Conservation (phyloP, 306 rosid species). For the Clitoria ternatea region DNA sequence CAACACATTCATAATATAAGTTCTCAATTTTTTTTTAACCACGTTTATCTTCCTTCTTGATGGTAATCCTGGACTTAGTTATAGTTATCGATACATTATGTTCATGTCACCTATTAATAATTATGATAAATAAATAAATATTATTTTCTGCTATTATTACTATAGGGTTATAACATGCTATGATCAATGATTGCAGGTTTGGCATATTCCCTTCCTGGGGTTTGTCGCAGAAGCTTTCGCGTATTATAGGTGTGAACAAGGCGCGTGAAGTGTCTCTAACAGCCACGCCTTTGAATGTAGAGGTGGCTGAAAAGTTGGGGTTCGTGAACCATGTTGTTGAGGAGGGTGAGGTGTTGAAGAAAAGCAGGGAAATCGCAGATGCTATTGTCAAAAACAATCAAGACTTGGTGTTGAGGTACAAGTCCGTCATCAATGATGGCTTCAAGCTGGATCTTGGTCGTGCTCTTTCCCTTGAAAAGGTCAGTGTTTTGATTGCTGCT, state of each 20-base stretch:
- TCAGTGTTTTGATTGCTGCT: conserved; percentile 7
- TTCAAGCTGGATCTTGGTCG: conserved; percentile 62
- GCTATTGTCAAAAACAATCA: conserved; percentile 65
- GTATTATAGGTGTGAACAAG: conserved; percentile 67
- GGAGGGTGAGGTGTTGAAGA: conserved; percentile 64
- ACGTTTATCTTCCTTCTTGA: too few species aligned
- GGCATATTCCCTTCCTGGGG: conserved; percentile 99
- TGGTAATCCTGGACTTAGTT: too few species aligned
- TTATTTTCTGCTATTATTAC: not conserved
- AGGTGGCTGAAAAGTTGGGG: conserved; percentile 70
- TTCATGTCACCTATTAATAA: too few species aligned
- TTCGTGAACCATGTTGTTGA: conserved; percentile 86
- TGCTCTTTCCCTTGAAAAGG: conserved; percentile 88
- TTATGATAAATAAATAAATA: not conserved
- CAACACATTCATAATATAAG: too few species aligned
- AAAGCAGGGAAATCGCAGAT: conserved; percentile 63
- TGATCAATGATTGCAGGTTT: conserved; percentile 71
- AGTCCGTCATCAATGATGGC: conserved; percentile 84
- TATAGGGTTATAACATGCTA: too few species aligned
- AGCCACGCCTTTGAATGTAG: conserved; percentile 79
- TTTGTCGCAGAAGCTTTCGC: conserved; percentile 85
- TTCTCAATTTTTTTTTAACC: too few species aligned
- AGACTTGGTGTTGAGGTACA: conserved; percentile 79
- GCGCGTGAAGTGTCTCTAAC: conserved; percentile 88
- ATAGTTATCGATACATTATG: too few species aligned